Base-by-base conservation (phyloP, 2,329 filamentous ascomycete genomes). In the Calonectria pseudoturangicola region DNA sequence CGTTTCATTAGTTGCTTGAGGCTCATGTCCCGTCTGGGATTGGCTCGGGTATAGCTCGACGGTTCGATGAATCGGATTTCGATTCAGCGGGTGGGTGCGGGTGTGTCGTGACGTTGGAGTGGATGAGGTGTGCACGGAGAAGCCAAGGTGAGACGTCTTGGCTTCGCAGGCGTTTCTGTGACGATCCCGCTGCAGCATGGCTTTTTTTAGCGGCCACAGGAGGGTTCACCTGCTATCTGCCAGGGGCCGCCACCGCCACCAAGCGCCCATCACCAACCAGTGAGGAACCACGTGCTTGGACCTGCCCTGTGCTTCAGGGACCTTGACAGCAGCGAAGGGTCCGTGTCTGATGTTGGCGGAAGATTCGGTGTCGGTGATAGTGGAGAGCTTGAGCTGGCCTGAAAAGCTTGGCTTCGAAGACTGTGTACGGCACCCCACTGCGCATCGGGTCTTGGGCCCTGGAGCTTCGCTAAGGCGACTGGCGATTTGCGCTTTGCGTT, bases 221-320 rank as follows among this genome's bases (percentile, higher is more conserved):
- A 66, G 58, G 73, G 69, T 72, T 69, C 72, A 63, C 73, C 43
- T 36, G 43, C 45, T 50, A 33, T 25, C 62, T 67, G 64, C 68
- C 73, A 72, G 64, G 69, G 64, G 48, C 45, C 25, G 16, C 62
- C 41, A 30, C 67, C 71, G 63, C 72, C 73, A 73, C 69, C 70
- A 43, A 41, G 56, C 56, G 62, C 58, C 58, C 67, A 60, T 70
- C 73, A 66, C 43, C 45, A 47, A 50, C 36, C 33, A 48, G 67
- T 56, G 60, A 62, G 58, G 41, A 67, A 47, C 76, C 77, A 79
- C 77, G 77, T 79, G 77, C 73, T 66, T 68, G 60, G n/a, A 51
- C 27, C 21, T 74, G 77, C 43, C 69, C 76, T 79, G 76, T 73
- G 77, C 75, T 75, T 66, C 70, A 76, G 74, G 70, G 71, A 70